Percentiles rank a stretch among this genome's conserved stretches.
Conservation (phyloP, 73 alveolate genomes). For the Stentor roeselii region DNA sequence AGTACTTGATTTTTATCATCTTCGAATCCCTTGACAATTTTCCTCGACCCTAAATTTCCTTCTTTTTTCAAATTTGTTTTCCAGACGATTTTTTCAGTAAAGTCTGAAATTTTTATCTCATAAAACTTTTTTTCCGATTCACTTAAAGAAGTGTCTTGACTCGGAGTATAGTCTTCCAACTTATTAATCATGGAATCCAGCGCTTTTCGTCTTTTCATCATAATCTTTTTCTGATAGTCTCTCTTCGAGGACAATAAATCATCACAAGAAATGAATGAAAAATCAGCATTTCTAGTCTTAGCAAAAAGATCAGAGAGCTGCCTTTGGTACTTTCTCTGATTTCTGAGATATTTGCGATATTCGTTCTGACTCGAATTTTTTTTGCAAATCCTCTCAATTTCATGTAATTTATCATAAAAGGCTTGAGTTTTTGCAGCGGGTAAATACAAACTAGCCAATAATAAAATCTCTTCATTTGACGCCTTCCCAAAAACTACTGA, state of each 20-base stretch:
- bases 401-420: neutral
- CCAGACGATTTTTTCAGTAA: slow-evolving; percentile 17
- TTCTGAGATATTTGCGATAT: neutral
- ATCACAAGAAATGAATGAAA: neutral
- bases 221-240: neutral
- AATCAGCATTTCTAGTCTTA: neutral
- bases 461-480: neutral
- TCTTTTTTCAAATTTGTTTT: neutral
- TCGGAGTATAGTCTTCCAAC: neutral
- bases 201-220: neutral
- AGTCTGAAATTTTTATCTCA: slow-evolving; percentile 1
- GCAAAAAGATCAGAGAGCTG: neutral
- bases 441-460: neutral
- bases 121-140: neutral
- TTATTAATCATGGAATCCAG: neutral
- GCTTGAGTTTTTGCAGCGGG: slow-evolving; percentile 10
- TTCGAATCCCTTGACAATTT: neutral
- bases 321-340: neutral
- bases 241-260: neutral
- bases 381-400: neutral
- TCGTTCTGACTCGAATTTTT: neutral
- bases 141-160: neutral
- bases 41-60: neutral
- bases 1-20: neutral
- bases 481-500: neutral